Base-by-base conservation (phyloP, 805 yeast species). In the Candida maris region DNA sequence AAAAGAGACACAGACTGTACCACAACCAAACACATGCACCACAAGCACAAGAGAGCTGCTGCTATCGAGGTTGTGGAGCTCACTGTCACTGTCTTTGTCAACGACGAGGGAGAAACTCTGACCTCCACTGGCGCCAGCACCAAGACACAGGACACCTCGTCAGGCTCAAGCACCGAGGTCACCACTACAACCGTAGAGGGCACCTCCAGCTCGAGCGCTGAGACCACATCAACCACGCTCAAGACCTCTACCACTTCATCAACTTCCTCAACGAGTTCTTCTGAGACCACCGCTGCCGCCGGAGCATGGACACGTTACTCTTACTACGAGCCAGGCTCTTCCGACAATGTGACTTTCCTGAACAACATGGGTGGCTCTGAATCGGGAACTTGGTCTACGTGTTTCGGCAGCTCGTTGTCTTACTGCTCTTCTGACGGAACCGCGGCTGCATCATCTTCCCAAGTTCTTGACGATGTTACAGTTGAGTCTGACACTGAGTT, bases 391-490 rank as follows among this genome's bases (percentile, higher is more conserved):
- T 91, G 91, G 85, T 84, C 89, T 23, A 54, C 79, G 22, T 70
- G 82, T 57, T 88, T 85, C 65, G 98, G 98, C 67, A 84, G 84
- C 79, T 89, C 97, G 22, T 71, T 93, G 42, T 86, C 96, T 5
- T 93, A 75, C 66, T 77, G 83, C 53, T 85, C 78, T 55, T 51
- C 85, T 6, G 87, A 89, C 60, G 95, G 91, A 66, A 67, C 73
- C 23, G 75, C 79, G 36, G 84, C 81, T 48, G 81, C 96, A 12
- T 62, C 83, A 3, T 65, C 78, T 27, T 69, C 97, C 14, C 73
- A 73, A 48, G 79, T 81, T 21, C 71, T 93, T 45, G 70, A 65
- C 31, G 89, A 85, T 52, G 80, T 76, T 40, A 73, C 84, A 38
- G 47, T 89, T 47, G 71, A 63, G 27, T 85, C 96, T 36, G 75